phyloP scores from a whole-genome alignment of 768 basidiomycete species.

The Brasilioporus rufonigricans region DNA sequence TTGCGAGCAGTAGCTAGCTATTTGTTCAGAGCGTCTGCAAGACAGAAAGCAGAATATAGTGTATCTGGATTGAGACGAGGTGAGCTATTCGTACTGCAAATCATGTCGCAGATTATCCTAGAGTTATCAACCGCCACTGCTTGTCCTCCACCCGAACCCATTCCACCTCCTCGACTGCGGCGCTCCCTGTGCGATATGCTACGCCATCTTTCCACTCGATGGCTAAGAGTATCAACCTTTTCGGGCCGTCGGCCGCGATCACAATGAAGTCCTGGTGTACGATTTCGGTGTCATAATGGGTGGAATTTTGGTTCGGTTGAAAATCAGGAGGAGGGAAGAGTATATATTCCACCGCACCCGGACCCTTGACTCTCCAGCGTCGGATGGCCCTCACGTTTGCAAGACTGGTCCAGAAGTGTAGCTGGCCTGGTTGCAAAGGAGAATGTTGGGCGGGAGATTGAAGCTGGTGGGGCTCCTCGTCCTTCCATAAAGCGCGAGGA shows the following conservation, averaged over 20 bases:
- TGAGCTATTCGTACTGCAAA: too few relatives aligned
- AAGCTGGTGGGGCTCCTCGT: not conserved
- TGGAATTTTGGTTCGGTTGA: not conserved
- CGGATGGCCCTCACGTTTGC: not conserved
- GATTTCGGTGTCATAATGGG: not conserved
- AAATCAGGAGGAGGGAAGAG: not conserved
- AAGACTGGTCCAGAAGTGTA: constrained; percentile 17
- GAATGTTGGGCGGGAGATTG: not conserved
- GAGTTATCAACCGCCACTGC: not conserved
- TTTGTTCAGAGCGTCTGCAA: too few relatives aligned
- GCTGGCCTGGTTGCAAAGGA: not conserved
- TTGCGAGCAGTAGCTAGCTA: too few relatives aligned
- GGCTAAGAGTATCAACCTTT: constrained; percentile 5
- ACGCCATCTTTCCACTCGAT: constrained; percentile 15
- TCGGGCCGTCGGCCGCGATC: not conserved
- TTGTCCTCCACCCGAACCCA: not conserved
- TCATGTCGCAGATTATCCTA: too few relatives aligned
- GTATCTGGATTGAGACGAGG: too few relatives aligned
- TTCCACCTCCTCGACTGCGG: not conserved
- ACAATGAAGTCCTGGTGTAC: constrained; percentile 7
- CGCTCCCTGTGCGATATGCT: constrained; percentile 7
- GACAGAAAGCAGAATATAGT: too few relatives aligned
- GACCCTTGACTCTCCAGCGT: not conserved
- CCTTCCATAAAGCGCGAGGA: not conserved
- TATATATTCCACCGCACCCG: not conserved